Evolutionary conservation across 176 grass and related monocot genomes (phyloP), one percentile per base, ranked within the genome.

Genomic region (Zea luxurians): DNA sequence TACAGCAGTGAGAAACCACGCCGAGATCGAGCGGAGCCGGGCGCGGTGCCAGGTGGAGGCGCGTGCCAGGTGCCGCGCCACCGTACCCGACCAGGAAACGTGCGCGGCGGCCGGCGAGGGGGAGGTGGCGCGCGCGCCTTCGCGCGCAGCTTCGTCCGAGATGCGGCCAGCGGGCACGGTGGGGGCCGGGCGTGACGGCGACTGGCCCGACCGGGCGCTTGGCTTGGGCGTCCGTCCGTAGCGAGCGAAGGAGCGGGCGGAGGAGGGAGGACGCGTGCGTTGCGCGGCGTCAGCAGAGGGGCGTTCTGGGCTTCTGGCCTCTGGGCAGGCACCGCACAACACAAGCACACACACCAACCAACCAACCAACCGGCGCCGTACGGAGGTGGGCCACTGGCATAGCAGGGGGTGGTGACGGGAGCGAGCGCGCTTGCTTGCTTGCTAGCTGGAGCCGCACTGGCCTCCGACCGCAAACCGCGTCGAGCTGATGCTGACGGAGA

Each of bases 361-460:
- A 54, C 27, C 27, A 27, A 27, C 74, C 46, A 37, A 10, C 66
- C 37, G 49, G 63, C 35, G 82, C 18, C 48, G 62, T 64, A 73
- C 68, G 68, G 66, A 80, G 50, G 18, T 7, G 13, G 36, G 27
- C 27, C 27, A 27, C 27, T 27, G 27, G 27, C 27, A 27, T 27
- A 27, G 27, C 27, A 27, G 27, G 27, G 27, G 27, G 27, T 27
- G 27, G 27, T 27, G 27, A 27, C 27, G 27, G 27, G 27, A 27
- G 27, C 86, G 15, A 18, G 54, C 7, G 86, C 80, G 86, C 83
- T 27, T 0, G 3, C 4, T 1, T 11, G 43, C n/a, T 7, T 71
- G 85, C 75, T 88, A 97, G 93, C 93, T 97, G 90, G 93, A 90
- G 80, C 73, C 44, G 68, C 71, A 86, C 93, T 97, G 88, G 90